Evolutionary conservation across 129 eudicot species (phyloP), one percentile per base, ranked within the genome.

Genomic region (Chrysanthemum lavandulifolium): DNA sequence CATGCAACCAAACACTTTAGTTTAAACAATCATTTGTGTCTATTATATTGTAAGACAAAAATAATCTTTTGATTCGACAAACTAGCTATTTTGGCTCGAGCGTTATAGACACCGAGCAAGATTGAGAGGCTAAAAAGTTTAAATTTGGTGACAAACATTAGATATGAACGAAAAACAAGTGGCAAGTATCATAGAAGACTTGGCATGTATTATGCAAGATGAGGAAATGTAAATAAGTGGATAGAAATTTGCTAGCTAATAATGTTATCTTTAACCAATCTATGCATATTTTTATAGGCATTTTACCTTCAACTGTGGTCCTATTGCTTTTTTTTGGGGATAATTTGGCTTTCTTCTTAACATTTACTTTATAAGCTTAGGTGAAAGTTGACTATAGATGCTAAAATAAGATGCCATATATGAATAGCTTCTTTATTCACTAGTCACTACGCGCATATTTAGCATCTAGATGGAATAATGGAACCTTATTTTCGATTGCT

Each of bases 171-270:
- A 48, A 27, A 3, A 69, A 25, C 10, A 27, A 25, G 31, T 51
- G 49, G 21, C 9, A 9, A 53, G 25, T 55, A 43, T 52, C 31
- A 10, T n/a, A 6, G 2, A 52, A 18, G 16, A 2, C 0, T 18
- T 62, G n/a, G 40, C 16, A 15, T 45, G 16, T 14, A 16, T 48
- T 73, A 33, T 56, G 27, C 57, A 73, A 31, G 40, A 13, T 13
- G 70, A 73, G 10, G 70, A 33, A 62, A 29, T 51, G 64, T 73
- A 13, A 65, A 73, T 36, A 57, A n/a, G 71, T 50, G 70, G 71
- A 61, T 73, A 33, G 68, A 45, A 75, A 43, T 23, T 14, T 21
- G 57, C 10, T 53, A 25, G 21, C 43, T 52, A 51, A 31, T 12
- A 2, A 4, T 65, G 18, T 56, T 54, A 53, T 73, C 72, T 54